Evolutionary conservation across 345 rosid species (phyloP), one percentile per base, ranked within the genome.

Genomic region (Durio zibethinus): DNA sequence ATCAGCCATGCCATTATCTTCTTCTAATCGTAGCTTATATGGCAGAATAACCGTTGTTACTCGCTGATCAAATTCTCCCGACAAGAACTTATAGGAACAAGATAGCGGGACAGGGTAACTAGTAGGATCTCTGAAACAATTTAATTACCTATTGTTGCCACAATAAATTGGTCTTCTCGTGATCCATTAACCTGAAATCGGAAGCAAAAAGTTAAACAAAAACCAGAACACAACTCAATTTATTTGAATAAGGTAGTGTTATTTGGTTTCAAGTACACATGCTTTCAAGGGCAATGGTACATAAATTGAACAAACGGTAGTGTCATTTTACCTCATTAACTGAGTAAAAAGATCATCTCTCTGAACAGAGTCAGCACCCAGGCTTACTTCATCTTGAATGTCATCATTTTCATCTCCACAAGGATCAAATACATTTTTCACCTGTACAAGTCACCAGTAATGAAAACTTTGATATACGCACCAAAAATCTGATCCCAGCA

Each of bases 381-480:
- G 78, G 87, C 88, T 88, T 83, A 85, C 91, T 67, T 89, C 89
- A 42, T 90, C 95, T 77, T 91, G 87, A 84, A 88, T 86, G 75
- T 88, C 93, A 36, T 84, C 87, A 79, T 88, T 89, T 77, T 92
- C 97, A 85, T 93, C 94, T 84, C 89, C 95, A 79, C 98, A 96
- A 50, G 98, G 99, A 84, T 95, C 99, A 74, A 95, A 98, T 80
- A 93, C 97, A 73, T 97, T 95, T 87, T 96, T 93, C 59, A 93
- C 98, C 98, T 96, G 86, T 48, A 75, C 50, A 83, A 68, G 35
- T 77, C 47, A 82, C 74, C 60, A 60, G 33, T 40, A 52, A 50
- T 38, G 15, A 15, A 76, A 74, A 65, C 53, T 10, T 40, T 29
- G 63, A 70, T 60, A 23, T 76, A 68, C 50, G 54, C 27, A 38